Base-by-base conservation (phyloP, 2,329 filamentous ascomycete genomes). In the Calycina herbarum region DNA sequence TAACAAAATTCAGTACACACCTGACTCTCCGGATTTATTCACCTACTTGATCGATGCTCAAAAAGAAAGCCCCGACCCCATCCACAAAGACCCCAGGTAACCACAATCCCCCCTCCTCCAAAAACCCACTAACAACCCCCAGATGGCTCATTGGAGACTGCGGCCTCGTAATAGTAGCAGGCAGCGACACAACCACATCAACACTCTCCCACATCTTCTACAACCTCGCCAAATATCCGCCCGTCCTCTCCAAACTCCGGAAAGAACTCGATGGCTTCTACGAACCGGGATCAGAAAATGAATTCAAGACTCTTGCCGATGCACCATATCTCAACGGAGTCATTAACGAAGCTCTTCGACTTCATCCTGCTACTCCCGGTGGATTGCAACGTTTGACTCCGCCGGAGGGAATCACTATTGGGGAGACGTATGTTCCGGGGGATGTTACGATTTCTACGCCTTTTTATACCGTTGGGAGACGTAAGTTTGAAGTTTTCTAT, bases 131-230 rank as follows among this genome's bases (percentile, higher is more conserved):
- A 29, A 29, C 27, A 0, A 29, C 24, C 40, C 31, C 51, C 29
- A 64, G 59, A 56, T 70, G 64, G 69, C 42, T 73, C n/a, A 35
- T 54, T 3, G 68, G 68, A 11, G 70, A 73, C 58, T 59, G 69
- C 13, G 65, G 66, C 2, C 66, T 74, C 29, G 72, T 79, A 42
- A 76, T 79, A 20, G 73, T 78, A 29, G 78, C 78, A 29, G 78
- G 78, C 5, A 79, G 76, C 42, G 80, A 82, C 66, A 82, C 80
- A 6, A 80, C 79, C 0, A 74, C 79, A 7, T 75, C 77, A 0
- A 76, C 78, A 0, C 68, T 82, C 24, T 76, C 78, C 0, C 74
- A 75, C 61, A 70, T 81, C 6, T 79, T 83, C 71, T 82, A 79
- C 67, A 65, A 70, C 40, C 61, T 75, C 2, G 67, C 64, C 10